Evolutionary conservation across 345 rosid genomes (phyloP), one percentile per base, ranked within the genome.

Genomic region (Limnanthes douglasii): DNA sequence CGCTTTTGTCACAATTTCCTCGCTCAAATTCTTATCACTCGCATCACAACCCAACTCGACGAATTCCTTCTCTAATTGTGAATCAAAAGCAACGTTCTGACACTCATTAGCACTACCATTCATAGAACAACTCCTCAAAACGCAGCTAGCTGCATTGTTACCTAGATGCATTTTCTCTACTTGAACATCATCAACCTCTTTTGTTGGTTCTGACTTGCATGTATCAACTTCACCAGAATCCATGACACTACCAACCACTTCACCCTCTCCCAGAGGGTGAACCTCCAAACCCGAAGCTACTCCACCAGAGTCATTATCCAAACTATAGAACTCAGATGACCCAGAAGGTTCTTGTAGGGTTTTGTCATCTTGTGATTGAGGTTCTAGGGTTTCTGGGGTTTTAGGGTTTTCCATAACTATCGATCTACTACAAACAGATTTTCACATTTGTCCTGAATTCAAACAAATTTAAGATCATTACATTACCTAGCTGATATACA

Each of bases 321-420:
- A 64, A 34, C 59, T 19, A 18, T 28, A 37, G 17, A 43, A 45
- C 29, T 37, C 53, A 30, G 39, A 21, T 20, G 50, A 15, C 33
- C 38, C 56, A 46, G 21, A 50, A 46, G 37, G 34, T 39, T 55
- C 61, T 31, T 41, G 60, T 39, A 68, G 69, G 77, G 65, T 68
- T 63, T 59, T 39, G 33, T 34, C 61, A 62, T 40, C 59, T 22
- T 66, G 59, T 56, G 39, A 35, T 37, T 62, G 46, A 21, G 52
- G 34, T 35, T 66, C 66, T 36, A 66, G 49, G 42, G 65, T 56
- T 64, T 54, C 69, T 28, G 57, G 59, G 58, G 53, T n/a, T n/a
- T n/a, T n/a, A n/a, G n/a, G n/a, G n/a, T n/a, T n/a, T n/a, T n/a
- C n/a, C n/a, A n/a, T n/a, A n/a, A n/a, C n/a, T n/a, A n/a, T n/a